Percentiles rank a stretch among this genome's conserved stretches.
These are phyloP conservation scores for Aspergillus incahuasiensis DNA, from an alignment of 495 filamentous ascomycete genomes.

Conservation along the genomic window DNA sequence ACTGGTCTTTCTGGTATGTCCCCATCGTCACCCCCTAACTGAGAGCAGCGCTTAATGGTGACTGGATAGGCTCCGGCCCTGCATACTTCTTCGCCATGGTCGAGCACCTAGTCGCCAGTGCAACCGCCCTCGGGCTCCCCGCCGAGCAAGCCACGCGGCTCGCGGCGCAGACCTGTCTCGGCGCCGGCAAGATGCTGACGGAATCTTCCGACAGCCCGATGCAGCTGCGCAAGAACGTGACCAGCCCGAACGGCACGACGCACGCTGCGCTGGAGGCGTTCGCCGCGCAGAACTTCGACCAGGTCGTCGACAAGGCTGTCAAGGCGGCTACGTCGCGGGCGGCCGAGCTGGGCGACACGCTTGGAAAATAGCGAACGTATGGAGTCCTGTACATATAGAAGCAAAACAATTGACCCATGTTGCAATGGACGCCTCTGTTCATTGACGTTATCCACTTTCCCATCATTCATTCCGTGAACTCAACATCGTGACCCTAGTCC, in stretches of 20 bases:
- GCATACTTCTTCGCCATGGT: conserved; percentile 46
- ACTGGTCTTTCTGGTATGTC: conserved; percentile 39
- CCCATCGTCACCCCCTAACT: no score
- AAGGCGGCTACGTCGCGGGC: conserved; percentile 33
- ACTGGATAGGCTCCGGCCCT: conserved; percentile 42
- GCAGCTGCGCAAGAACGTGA: conserved; percentile 42
- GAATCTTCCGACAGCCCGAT: conserved; percentile 31
- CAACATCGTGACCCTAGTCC: no score
- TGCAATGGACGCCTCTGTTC: not conserved
- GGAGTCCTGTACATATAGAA: not conserved
- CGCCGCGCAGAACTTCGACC: conserved; percentile 30
- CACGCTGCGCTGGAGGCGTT: conserved; percentile 37
- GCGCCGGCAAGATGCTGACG: conserved; percentile 39
- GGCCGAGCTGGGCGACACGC: conserved; percentile 30
- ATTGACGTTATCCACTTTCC: no score
- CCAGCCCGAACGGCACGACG: conserved; percentile 41
- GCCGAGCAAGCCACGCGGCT: conserved; percentile 38
- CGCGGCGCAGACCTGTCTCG: conserved; percentile 39
- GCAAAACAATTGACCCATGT: not conserved
- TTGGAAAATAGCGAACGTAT: conserved; percentile 18
- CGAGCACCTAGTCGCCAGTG: conserved; percentile 37
- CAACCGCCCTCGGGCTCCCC: conserved; percentile 32
- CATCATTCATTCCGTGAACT: no score
- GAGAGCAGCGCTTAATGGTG: no score
- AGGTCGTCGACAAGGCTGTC: conserved; percentile 37